These are phyloP conservation scores for Phyllosticta citriasiana DNA, from an alignment of 2,329 filamentous ascomycete species.

Conservation along the genomic window DNA sequence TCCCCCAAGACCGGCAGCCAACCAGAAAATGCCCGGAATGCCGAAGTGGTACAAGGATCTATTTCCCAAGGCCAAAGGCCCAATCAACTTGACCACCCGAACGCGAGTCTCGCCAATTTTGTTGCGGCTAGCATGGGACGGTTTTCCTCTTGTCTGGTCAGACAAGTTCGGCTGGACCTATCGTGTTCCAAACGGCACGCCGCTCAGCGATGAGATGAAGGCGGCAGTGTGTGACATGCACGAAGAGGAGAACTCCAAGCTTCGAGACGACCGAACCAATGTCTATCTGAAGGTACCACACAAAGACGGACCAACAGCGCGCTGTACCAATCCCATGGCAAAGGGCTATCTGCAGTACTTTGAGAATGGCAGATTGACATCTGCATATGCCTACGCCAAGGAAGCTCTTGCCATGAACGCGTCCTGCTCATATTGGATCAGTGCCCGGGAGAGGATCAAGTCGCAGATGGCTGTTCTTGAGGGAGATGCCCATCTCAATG, in stretches of 20 bases:
- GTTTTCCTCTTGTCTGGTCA: constrained; percentile 84
- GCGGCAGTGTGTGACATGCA: constrained; percentile 56
- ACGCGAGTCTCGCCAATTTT: constrained; percentile 81
- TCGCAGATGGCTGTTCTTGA: constrained; percentile 93
- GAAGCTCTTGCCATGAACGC: constrained; percentile 98
- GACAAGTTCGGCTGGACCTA: constrained; percentile 92
- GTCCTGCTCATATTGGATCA: constrained; percentile 98
- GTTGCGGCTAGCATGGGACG: constrained; percentile 78
- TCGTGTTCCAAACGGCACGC: constrained; percentile 45
- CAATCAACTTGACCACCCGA: constrained; percentile 72
- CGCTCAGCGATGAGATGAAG: constrained; percentile 48
- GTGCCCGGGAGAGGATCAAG: constrained; percentile 81
- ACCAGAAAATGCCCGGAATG: constrained; percentile 91
- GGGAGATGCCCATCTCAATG: constrained; percentile 38
- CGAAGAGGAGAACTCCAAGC: constrained; percentile 56
- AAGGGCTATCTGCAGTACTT: constrained; percentile 89
- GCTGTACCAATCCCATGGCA: constrained; percentile 79
- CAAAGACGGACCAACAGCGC: constrained; percentile 79
- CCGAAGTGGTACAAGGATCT: constrained; percentile 94
- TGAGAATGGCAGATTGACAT: constrained; percentile 77
- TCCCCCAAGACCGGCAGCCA: constrained; percentile 62
- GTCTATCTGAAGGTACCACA: constrained; percentile 90
- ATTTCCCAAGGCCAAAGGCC: constrained; percentile 56
- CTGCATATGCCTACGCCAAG: constrained; percentile 81
- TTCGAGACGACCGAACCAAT: constrained; percentile 57